Conservation (phyloP, 2,329 filamentous ascomycete species). For the Sarocladium kiliense region DNA sequence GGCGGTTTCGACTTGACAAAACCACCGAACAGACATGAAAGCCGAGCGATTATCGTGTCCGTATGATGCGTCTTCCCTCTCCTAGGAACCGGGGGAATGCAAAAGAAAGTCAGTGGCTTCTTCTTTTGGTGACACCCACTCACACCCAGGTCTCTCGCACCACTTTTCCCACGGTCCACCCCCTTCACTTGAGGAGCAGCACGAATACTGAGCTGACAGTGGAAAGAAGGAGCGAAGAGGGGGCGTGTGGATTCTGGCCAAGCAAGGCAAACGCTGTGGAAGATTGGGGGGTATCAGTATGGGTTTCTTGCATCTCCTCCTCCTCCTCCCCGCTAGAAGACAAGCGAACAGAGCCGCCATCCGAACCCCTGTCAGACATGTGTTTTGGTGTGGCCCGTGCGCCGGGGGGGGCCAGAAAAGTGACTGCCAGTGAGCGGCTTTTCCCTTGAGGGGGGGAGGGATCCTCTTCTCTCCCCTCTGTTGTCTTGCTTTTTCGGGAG, state of each 20-base stretch:
- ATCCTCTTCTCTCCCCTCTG: neutral
- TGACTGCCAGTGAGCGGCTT: slow-evolving; percentile 2
- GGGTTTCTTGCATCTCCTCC: neutral
- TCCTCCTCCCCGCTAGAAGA: neutral
- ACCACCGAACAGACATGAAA: neutral
- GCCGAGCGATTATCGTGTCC: too few relatives aligned
- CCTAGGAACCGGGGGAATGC: slow-evolving; percentile 8
- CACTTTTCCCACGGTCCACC: too few relatives aligned
- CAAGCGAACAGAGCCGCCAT: slow-evolving; percentile 12
- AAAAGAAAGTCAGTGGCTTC: neutral
- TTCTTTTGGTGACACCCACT: neutral
- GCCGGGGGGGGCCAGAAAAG: neutral
- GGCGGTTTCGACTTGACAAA: neutral
- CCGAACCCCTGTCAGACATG: slow-evolving; percentile 13
- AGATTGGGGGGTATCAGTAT: slow-evolving; percentile 16
- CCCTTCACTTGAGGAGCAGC: too few relatives aligned
- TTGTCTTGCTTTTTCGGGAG: slow-evolving; percentile 1
- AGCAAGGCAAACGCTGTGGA: slow-evolving; percentile 29
- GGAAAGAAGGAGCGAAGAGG: neutral
- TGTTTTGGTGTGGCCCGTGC: slow-evolving; percentile 9
- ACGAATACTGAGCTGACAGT: too few relatives aligned
- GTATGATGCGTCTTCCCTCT: neutral
- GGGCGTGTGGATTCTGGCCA: neutral
- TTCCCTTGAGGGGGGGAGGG: neutral
- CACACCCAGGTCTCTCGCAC: neutral